phyloP scores from a whole-genome alignment of 768 basidiomycete species.

The Termitomyces sp. region DNA sequence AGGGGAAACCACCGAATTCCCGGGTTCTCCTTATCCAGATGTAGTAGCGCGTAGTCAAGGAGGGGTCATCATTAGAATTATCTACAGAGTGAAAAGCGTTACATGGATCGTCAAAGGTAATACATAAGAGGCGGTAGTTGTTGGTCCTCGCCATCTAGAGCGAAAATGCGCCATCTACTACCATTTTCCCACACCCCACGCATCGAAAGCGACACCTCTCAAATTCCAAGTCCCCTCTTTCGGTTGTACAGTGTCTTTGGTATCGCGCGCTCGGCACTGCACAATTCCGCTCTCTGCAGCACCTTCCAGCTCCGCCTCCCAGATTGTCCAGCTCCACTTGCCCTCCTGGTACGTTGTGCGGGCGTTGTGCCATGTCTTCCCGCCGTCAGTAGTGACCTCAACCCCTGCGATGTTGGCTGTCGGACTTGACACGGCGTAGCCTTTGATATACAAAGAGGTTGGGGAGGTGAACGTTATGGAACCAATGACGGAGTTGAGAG shows the following conservation, averaged over 20 bases:
- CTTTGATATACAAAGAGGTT: constrained; percentile 41
- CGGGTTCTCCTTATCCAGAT: too few species aligned
- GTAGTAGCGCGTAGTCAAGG: too few species aligned
- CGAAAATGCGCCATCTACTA: not conserved
- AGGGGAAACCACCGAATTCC: not conserved
- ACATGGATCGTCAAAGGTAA: too few species aligned
- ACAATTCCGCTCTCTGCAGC: constrained; percentile 30
- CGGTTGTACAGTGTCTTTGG: constrained; percentile 43
- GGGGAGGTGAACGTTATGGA: constrained; percentile 29
- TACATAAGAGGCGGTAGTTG: not conserved
- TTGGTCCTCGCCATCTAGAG: too few species aligned
- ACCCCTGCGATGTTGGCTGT: constrained; percentile 42
- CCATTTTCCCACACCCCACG: constrained; percentile 32
- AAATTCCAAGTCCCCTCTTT: constrained; percentile 58
- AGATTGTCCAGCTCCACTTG: constrained; percentile 72
- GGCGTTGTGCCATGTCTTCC: constrained; percentile 46
- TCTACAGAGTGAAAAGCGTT: too few species aligned
- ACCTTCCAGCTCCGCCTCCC: constrained; percentile 49
- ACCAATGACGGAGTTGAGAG: constrained; percentile 61
- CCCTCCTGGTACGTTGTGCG: constrained; percentile 57
- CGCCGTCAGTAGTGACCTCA: constrained; percentile 50
- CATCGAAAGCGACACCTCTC: constrained; percentile 58
- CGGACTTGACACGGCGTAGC: constrained; percentile 52
- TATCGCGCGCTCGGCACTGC: constrained; percentile 51
- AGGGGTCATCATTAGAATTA: too few species aligned